A percentile compares a stretch with the other conserved stretches of the same genome.
Conservation (phyloP, 495 filamentous ascomycete genomes). For the Neurospora sp. region DNA sequence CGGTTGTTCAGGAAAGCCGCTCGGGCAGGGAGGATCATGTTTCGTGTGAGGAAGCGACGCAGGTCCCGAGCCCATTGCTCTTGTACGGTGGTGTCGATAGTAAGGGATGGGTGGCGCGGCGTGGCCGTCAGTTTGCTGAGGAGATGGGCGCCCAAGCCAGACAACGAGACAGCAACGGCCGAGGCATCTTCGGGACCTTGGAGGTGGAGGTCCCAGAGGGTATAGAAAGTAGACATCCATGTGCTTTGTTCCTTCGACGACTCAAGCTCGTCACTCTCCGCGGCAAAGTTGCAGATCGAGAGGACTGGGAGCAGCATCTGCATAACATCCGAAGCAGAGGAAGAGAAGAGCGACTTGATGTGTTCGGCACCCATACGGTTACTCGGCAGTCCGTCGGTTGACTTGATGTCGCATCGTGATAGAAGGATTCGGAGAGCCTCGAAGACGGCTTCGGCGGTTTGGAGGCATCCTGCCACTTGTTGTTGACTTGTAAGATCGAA, state of each 20-base stretch:
- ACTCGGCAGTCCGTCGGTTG: constrained; percentile 11
- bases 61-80: constrained; percentile 33
- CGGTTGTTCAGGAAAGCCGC: constrained; percentile 40
- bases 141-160: constrained; percentile 19
- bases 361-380: constrained; percentile 34
- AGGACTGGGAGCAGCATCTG: constrained; percentile 28
- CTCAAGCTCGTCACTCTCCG: constrained; percentile 11
- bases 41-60: constrained; percentile 54
- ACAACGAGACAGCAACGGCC: constrained; percentile 32
- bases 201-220: constrained; percentile 35
- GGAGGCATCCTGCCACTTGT: constrained; percentile 21
- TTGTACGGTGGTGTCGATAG: constrained; percentile 8
- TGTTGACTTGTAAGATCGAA: constrained; percentile 25
- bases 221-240: constrained; percentile 29
- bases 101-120: constrained; percentile 1
- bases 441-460: constrained; percentile 31
- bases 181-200: constrained; percentile 26
- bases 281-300: constrained; percentile 24
- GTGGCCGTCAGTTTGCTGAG: constrained; percentile 26
- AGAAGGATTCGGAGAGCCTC: constrained; percentile 27
- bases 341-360: constrained; percentile 38
- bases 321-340: constrained; percentile 28
- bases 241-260: constrained; percentile 16
- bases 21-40: constrained; percentile 61
- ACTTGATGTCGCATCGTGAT: constrained; percentile 13